Evolutionary conservation across 1,284 basidiomycete genomes (phyloP).

Genomic region (Pyrrhoderma lamaoense): DNA sequence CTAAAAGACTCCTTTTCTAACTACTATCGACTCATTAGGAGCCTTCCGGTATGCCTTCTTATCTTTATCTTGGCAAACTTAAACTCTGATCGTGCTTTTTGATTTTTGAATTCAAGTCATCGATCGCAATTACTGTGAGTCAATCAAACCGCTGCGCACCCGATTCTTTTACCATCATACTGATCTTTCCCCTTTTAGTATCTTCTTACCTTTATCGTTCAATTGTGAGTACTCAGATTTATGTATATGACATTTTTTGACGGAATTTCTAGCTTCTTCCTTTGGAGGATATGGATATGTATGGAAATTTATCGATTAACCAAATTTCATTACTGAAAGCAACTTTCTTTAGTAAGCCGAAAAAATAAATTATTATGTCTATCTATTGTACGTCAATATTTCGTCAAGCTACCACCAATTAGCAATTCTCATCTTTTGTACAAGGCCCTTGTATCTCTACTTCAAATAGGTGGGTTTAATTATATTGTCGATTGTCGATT

Average conservation of each 20-base stretch:
- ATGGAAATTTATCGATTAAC: not conserved
- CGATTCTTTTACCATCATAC: not conserved
- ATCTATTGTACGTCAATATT: not conserved
- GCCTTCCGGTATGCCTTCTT: not conserved
- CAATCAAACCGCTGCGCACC: not conserved
- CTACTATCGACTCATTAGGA: not conserved
- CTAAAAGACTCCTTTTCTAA: no score
- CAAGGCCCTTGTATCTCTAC: no score
- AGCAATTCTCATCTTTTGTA: no score
- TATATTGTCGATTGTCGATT: no score
- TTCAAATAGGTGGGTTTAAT: no score
- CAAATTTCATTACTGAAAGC: not conserved
- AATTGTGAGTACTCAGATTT: slow-evolving; percentile 1
- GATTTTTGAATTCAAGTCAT: not conserved
- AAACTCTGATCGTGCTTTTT: not conserved
- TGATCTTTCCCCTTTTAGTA: not conserved
- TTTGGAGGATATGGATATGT: slow-evolving; percentile 8
- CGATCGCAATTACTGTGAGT: not conserved
- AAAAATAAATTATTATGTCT: slow-evolving; percentile 5
- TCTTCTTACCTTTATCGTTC: slow-evolving; percentile 4
- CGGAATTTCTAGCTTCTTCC: slow-evolving; percentile 4
- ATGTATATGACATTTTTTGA: not conserved
- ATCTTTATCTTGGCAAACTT: not conserved
- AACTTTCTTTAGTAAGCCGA: slow-evolving; percentile 1
- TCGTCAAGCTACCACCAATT: not conserved